Base-by-base conservation (phyloP, 208 protist genomes). In the Trypanosoma melophagium region DNA sequence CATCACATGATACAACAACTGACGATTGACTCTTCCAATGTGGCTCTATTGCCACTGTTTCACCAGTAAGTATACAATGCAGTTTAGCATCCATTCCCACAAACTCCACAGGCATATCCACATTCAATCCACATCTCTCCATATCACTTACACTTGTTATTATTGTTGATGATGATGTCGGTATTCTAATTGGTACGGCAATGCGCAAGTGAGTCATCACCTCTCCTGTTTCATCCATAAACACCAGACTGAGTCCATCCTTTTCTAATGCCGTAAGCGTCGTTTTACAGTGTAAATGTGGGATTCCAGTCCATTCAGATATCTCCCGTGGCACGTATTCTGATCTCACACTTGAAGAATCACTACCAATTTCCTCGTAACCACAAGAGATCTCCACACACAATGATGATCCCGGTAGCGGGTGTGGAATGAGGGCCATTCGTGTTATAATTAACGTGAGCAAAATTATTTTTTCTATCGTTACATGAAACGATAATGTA, bases 401-500 rank as follows among this genome's bases (percentile, higher is more conserved):
- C 22, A 65, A 10, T 8, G 60, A 25, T 12, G 22, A 9, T 65
- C 28, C 60, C 7, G 12, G 17, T 16, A 13, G 60, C 3, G 60
- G n/a, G 17, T 17, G 60, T 12, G 53, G 53, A 38, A 50, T 54
- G 13, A 69, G 8, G 1, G 63, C 14, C 19, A 69, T 50, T 16
- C 41, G 53, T 24, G 41, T 16, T 10, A 45, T 24, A 0, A 45
- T 31, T 1, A 69, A 35, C 3, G 52, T 52, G 50, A 69, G 10
- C 10, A 7, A 35, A 41, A 60, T 24, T 10, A 69, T 10, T n/a
- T 1, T 41, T 17, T 69, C 50, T 24, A 69, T 14, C 35, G 12
- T 21, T 40, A 58, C 53, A 17, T 56, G 53, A 53, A 69, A 69
- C 44, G 63, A 69, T 51, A 69, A 24, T 25, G 60, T 40, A 17